These are phyloP conservation scores for Solanum lycopersicoides DNA, from an alignment of 257 asterid species.

Conservation along the genomic window DNA sequence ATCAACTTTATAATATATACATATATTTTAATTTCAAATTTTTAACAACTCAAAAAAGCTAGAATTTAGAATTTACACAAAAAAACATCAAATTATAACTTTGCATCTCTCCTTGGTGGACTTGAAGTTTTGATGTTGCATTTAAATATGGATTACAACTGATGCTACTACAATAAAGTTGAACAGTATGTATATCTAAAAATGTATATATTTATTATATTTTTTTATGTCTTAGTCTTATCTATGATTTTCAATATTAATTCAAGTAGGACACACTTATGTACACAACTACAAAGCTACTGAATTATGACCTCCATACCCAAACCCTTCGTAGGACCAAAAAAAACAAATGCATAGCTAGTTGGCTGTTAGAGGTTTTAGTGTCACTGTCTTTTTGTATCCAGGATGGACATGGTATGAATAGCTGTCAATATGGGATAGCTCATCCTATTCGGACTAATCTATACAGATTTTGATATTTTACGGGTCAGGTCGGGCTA, in stretches of 20 bases:
- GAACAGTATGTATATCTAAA: background rate
- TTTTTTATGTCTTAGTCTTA: background rate
- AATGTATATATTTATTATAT: too few species aligned
- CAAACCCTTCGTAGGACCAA: background rate
- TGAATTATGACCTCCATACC: background rate
- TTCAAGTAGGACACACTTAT: background rate
- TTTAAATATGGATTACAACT: background rate
- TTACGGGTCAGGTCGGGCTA: too few species aligned
- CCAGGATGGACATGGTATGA: too few species aligned
- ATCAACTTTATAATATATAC: too few species aligned
- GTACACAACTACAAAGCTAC: background rate
- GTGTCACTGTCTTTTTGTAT: background rate
- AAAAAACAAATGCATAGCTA: background rate
- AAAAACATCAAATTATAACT: background rate
- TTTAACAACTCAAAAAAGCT: too few species aligned
- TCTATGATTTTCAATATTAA: background rate
- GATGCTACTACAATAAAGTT: background rate
- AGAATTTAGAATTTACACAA: background rate
- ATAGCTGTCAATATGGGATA: too few species aligned
- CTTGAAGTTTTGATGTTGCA: background rate
- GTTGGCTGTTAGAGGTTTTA: background rate
- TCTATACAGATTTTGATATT: too few species aligned
- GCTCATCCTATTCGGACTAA: too few species aligned
- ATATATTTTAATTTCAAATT: too few species aligned
- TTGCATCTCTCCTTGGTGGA: background rate